Evolutionary conservation across 306 rosid genomes (phyloP), one percentile per base, ranked within the genome.

Genomic region (Prunus armeniaca): DNA sequence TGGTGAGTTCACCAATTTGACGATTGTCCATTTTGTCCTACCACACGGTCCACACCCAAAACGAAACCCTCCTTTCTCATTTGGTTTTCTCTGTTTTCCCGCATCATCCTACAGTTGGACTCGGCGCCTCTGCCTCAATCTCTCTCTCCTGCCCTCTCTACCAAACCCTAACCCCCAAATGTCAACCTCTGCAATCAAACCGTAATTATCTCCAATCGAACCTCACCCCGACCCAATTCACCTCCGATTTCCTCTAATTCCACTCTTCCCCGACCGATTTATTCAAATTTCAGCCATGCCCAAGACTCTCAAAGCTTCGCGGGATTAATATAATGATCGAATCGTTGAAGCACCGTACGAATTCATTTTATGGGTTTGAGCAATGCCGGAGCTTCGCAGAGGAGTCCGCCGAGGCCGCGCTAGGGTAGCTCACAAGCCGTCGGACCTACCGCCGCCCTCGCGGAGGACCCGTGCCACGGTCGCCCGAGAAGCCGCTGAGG

Each of bases 331-430:
- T 84, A 69, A 91, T 89, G 98, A 90, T 89, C 87, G 65, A 73
- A 72, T 65, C 82, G 55, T 73, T 76, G 75, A 32, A 73, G 74
- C 76, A 67, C 72, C 81, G 73, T 76, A 67, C 55, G 76, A 69
- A 63, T 82, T 85, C 61, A 78, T 88, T 93, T 91, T 89, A 93
- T 93, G 97, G 92, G 93, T 88, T 82, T 89, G 78, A 81, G 84
- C 87, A 84, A 91, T 93, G 93, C 91, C 93, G 86, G 98, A 88
- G 91, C 96, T 87, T 91, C 97, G 93, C 78, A 86, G 82, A 82
- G 87, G 89, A 89, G 85, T 87, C 69, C 90, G 94, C 73, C 81
- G 93, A 75, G 93, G 96, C 83, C 90, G 89, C 67, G 92, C 88
- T 82, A 86, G 88, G 85, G 82, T 91, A 75, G 85, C 80, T 67